A percentile compares a stretch with the other conserved stretches of the same genome.
These are phyloP conservation scores for Exutisphaerella laricina DNA, from an alignment of 2,329 filamentous ascomycete genomes.

Conservation along the genomic window DNA sequence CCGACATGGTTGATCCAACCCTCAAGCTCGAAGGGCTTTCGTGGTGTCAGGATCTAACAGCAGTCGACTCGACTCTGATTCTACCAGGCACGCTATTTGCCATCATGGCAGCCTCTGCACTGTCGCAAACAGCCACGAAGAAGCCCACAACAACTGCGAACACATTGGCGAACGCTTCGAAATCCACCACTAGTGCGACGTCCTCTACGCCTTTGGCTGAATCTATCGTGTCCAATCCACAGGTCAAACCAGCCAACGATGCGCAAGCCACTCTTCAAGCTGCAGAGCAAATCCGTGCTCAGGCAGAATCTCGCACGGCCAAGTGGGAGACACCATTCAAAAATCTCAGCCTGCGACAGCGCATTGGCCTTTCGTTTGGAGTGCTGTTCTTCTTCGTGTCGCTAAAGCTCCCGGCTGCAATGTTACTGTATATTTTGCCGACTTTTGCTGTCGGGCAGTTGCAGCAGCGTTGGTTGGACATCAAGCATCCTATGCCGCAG, in stretches of 20 bases:
- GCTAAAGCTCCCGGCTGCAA: slow-evolving; percentile 35
- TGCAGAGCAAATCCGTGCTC: slow-evolving; percentile 8
- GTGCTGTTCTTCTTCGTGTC: slow-evolving; percentile 32
- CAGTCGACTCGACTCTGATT: slow-evolving; percentile 44
- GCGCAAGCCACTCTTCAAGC: slow-evolving; percentile 7
- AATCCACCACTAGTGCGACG: background rate
- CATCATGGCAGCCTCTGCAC: slow-evolving; percentile 26
- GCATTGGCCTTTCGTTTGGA: slow-evolving; percentile 28
- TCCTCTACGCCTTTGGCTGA: background rate
- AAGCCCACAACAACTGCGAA: background rate
- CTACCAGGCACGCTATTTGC: slow-evolving; percentile 15
- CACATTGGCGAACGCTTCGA: background rate
- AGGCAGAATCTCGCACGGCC: background rate
- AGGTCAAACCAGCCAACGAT: slow-evolving; percentile 4
- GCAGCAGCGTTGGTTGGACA: slow-evolving; percentile 24
- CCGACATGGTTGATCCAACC: slow-evolving; percentile 42
- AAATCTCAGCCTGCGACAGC: slow-evolving; percentile 16
- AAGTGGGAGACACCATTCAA: background rate
- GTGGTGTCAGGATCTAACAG: slow-evolving; percentile 55
- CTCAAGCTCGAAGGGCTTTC: slow-evolving; percentile 53
- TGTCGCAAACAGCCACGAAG: slow-evolving; percentile 4
- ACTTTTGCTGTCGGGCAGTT: slow-evolving; percentile 17
- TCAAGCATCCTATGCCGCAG: slow-evolving; percentile 22
- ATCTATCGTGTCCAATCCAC: background rate
- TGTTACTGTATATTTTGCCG: slow-evolving; percentile 38